These are phyloP conservation scores for Panaeolus cyanescens DNA, from an alignment of 768 basidiomycete species.

Conservation along the genomic window DNA sequence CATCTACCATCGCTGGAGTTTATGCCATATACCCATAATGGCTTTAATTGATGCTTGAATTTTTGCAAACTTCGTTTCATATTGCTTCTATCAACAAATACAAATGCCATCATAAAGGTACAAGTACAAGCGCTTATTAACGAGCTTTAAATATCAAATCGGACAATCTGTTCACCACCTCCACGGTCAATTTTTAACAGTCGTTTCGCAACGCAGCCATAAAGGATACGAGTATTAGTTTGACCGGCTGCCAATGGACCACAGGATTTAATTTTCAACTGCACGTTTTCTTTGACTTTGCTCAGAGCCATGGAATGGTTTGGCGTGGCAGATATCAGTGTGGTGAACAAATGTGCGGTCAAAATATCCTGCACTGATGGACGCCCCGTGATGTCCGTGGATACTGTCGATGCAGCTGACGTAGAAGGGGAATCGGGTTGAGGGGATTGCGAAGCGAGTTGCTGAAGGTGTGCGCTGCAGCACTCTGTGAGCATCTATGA, in stretches of 20 bases:
- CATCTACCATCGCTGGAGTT: constrained; percentile 2
- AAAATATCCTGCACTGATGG: constrained; percentile 71
- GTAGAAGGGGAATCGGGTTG: constrained; percentile 58
- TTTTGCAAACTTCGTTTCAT: not conserved
- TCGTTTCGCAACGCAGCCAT: constrained; percentile 81
- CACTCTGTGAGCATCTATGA: not conserved
- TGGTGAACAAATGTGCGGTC: constrained; percentile 65
- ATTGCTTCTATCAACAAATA: not conserved
- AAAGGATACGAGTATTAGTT: constrained; percentile 63
- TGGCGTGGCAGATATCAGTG: constrained; percentile 55
- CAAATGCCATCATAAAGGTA: not conserved
- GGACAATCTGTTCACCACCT: constrained; percentile 73
- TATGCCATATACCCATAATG: constrained; percentile 1
- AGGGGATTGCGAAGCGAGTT: constrained; percentile 51
- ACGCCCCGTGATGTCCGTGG: constrained; percentile 19
- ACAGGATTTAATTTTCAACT: constrained; percentile 39
- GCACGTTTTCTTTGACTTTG: constrained; percentile 60
- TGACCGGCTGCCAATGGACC: constrained; percentile 37
- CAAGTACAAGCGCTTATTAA: not conserved
- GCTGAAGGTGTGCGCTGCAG: constrained; percentile 57
- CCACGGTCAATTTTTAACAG: constrained; percentile 77
- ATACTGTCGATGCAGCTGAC: constrained; percentile 49
- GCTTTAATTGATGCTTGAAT: not conserved
- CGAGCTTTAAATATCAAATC: constrained; percentile 57
- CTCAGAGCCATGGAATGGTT: constrained; percentile 60